Evolutionary conservation across 345 rosid genomes (phyloP).

Genomic region (Bruguiera parviflora): DNA sequence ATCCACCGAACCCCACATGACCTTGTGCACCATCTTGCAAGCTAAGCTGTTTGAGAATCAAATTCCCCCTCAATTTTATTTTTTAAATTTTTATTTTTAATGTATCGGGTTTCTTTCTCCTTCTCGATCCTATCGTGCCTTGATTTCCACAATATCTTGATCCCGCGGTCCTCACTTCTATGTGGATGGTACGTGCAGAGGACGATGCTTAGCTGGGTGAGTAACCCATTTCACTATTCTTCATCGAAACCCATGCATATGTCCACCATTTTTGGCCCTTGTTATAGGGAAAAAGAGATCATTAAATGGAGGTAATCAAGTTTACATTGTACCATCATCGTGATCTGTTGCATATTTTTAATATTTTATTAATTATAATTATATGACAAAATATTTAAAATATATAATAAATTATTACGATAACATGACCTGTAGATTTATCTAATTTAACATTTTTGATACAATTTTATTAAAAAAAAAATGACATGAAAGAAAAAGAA

Average conservation of each 20-base stretch:
- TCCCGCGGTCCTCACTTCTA: background rate
- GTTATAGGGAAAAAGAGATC: too few species aligned
- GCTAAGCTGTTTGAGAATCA: slow-evolving; percentile 21
- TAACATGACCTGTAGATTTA: too few species aligned
- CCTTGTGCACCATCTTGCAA: slow-evolving; percentile 34
- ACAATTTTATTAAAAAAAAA: too few species aligned
- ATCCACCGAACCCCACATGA: slow-evolving; percentile 17
- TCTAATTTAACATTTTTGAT: too few species aligned
- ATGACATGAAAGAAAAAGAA: too few species aligned
- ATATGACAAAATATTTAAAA: too few species aligned
- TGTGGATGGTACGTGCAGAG: slow-evolving; percentile 20
- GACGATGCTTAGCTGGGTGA: slow-evolving; percentile 26
- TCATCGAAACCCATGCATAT: slow-evolving; percentile 36
- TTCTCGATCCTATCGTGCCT: slow-evolving; percentile 9
- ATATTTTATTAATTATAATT: too few species aligned
- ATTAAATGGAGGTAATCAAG: too few species aligned
- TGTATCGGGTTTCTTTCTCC: slow-evolving; percentile 8
- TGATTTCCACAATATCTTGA: slow-evolving; percentile 19
- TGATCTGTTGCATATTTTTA: too few species aligned
- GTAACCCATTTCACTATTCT: slow-evolving; percentile 7
- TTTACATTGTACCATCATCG: too few species aligned
- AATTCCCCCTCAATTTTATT: background rate
- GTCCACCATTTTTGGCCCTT: background rate
- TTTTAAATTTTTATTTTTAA: slow-evolving; percentile 3
- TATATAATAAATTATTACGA: too few species aligned